These are phyloP conservation scores for Entomortierella chlamydospora DNA, from an alignment of 192 early-diverging fungal species.

Conservation along the genomic window DNA sequence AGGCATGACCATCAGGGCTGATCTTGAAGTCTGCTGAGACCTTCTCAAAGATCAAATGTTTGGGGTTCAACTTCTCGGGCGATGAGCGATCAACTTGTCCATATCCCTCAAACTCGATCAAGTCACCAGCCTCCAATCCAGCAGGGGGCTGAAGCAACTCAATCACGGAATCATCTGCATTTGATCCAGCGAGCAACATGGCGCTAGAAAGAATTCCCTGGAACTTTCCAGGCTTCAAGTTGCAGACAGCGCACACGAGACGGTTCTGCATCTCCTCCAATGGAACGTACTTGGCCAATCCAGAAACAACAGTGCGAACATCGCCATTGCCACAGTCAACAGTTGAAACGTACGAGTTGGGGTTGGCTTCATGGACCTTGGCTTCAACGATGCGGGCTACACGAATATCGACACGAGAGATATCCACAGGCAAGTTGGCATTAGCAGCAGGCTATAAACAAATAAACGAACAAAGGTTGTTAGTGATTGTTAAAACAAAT, in stretches of 20 bases:
- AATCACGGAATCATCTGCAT: constrained; percentile 61
- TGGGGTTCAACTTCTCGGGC: constrained; percentile 69
- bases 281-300: constrained; percentile 66
- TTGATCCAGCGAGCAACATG: constrained; percentile 72
- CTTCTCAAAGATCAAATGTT: constrained; percentile 75
- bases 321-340: constrained; percentile 71
- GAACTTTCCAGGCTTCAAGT: constrained; percentile 71
- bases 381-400: constrained; percentile 71
- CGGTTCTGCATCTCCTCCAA: constrained; percentile 67
- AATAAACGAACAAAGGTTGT: too few species aligned
- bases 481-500: too few species aligned
- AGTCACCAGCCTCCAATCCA: constrained; percentile 63
- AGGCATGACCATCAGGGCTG: constrained; percentile 58
- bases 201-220: constrained; percentile 69
- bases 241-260: constrained; percentile 66
- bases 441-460: constrained; percentile 25
- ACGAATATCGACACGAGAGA: constrained; percentile 66
- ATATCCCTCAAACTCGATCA: constrained; percentile 66
- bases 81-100: constrained; percentile 42
- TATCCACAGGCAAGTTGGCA: constrained; percentile 33
- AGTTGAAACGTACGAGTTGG: constrained; percentile 67
- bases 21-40: constrained; percentile 61
- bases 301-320: constrained; percentile 71
- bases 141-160: constrained; percentile 69
- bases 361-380: constrained; percentile 61